These are phyloP conservation scores for Pseudohalonectria lignicola DNA, from an alignment of 2,329 filamentous ascomycete species.

Conservation along the genomic window DNA sequence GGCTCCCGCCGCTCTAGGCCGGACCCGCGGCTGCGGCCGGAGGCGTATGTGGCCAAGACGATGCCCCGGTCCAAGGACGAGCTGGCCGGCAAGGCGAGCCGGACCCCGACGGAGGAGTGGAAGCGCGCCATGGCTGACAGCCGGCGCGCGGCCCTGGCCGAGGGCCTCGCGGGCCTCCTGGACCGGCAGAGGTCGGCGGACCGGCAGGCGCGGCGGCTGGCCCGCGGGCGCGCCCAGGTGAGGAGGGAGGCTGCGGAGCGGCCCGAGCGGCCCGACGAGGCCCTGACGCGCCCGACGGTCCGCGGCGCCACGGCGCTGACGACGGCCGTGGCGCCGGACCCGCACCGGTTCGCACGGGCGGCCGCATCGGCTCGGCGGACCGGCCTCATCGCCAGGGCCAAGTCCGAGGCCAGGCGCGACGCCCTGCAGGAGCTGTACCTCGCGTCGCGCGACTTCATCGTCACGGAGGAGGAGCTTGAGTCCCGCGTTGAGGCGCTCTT, in stretches of 20 bases:
- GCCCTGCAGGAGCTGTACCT: conserved; percentile 82
- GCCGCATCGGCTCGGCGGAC: conserved; percentile 27
- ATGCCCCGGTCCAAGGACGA: conserved; percentile 41
- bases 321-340: conserved; percentile 47
- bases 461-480: conserved; percentile 66
- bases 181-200: conserved; percentile 44
- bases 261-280: conserved; percentile 65
- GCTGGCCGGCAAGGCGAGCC: conserved; percentile 20
- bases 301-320: conserved; percentile 36
- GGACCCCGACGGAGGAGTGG: conserved; percentile 39
- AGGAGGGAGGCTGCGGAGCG: conserved; percentile 40
- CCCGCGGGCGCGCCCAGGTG: conserved; percentile 6
- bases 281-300: conserved; percentile 60
- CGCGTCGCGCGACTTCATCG: conserved; percentile 78
- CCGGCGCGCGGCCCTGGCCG: conserved; percentile 60
- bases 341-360: conserved; percentile 46
- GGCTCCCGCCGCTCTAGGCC: conserved; percentile 19
- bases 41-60: conserved; percentile 47
- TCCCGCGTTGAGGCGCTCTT: conserved; percentile 67
- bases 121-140: conserved; percentile 62
- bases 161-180: conserved; percentile 62
- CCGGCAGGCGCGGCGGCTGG: conserved; percentile 12
- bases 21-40: conserved; percentile 8
- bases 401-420: conserved; percentile 52
- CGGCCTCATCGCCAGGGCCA: conserved; percentile 31